These are phyloP conservation scores for Arachis hypogaea DNA, from an alignment of 306 rosid genomes.

Conservation along the genomic window DNA sequence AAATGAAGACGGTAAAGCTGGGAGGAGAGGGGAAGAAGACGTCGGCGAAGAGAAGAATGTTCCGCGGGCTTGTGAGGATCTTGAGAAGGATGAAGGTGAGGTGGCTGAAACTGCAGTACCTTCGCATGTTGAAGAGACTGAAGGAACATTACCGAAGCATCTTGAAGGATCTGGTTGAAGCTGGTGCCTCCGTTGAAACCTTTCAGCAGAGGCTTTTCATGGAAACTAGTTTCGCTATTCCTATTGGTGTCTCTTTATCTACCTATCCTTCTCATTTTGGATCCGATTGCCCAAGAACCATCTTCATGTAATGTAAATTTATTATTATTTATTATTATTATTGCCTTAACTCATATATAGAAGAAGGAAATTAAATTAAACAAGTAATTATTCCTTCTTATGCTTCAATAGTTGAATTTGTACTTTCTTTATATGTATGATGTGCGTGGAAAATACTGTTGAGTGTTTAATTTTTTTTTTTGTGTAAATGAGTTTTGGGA, in stretches of 20 bases:
- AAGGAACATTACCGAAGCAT: slow-evolving; percentile 48
- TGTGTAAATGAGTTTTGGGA: no score
- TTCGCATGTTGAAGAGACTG: slow-evolving; percentile 49
- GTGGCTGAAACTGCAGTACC: slow-evolving; percentile 62
- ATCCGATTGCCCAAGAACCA: slow-evolving; percentile 49
- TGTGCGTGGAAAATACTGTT: no score
- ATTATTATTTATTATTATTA: no score
- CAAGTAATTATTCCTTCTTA: no score
- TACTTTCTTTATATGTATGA: no score
- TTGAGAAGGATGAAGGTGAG: slow-evolving; percentile 50
- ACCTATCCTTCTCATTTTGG: slow-evolving; percentile 50
- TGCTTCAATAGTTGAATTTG: no score
- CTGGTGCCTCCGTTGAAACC: slow-evolving; percentile 51
- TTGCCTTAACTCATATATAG: background rate
- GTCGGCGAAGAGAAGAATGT: slow-evolving; percentile 34
- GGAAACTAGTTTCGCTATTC: slow-evolving; percentile 69
- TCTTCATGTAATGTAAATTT: slow-evolving; percentile 41
- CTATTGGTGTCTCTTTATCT: slow-evolving; percentile 57
- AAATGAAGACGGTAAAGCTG: slow-evolving; percentile 45
- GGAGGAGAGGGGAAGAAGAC: slow-evolving; percentile 50
- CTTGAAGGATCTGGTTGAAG: slow-evolving; percentile 55
- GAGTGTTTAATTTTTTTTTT: no score
- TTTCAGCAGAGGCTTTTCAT: slow-evolving; percentile 60
- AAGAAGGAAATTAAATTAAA: no score
- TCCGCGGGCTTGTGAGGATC: slow-evolving; percentile 27